Percentiles rank a stretch among this genome's conserved stretches.
Evolutionary conservation across 2,329 filamentous ascomycete genomes (phyloP).

Genomic region (Pyrenochaeta sp.): DNA sequence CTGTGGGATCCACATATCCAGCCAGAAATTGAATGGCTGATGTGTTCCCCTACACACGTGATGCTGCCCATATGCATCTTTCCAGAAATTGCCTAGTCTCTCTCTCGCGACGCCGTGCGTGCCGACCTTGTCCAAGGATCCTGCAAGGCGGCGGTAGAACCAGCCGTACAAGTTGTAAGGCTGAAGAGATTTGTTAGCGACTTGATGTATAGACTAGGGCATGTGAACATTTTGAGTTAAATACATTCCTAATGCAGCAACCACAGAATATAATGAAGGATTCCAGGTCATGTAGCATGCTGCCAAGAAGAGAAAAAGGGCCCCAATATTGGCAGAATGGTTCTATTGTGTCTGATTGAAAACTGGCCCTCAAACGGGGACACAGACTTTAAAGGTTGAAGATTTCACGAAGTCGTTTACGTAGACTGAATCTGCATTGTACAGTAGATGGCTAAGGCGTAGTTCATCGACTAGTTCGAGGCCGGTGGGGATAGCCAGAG

Average conservation of each 20-base stretch:
- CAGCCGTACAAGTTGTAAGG: slow-evolving; percentile 18
- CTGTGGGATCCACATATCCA: slow-evolving; percentile 24
- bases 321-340: too few relatives aligned
- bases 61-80: slow-evolving; percentile 9
- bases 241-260: not conserved
- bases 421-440: too few relatives aligned
- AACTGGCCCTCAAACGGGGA: too few relatives aligned
- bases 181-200: not conserved
- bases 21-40: slow-evolving; percentile 4
- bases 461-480: not conserved
- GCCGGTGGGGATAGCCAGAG: slow-evolving; percentile 22
- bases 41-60: slow-evolving; percentile 4
- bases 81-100: slow-evolving; percentile 21
- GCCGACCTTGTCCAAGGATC: slow-evolving; percentile 9
- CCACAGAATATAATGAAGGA: not conserved
- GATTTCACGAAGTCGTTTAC: too few relatives aligned
- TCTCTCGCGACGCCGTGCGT: slow-evolving; percentile 10
- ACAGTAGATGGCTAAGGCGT: too few relatives aligned
- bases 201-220: not conserved
- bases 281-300: too few relatives aligned
- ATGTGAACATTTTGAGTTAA: not conserved
- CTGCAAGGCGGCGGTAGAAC: slow-evolving; percentile 8
- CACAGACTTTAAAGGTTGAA: too few relatives aligned
- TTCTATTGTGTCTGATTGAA: too few relatives aligned
- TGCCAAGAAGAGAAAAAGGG: too few relatives aligned